Conservation (phyloP, 2,329 filamentous ascomycete species). For the Fonsecaea pedrosoi region DNA sequence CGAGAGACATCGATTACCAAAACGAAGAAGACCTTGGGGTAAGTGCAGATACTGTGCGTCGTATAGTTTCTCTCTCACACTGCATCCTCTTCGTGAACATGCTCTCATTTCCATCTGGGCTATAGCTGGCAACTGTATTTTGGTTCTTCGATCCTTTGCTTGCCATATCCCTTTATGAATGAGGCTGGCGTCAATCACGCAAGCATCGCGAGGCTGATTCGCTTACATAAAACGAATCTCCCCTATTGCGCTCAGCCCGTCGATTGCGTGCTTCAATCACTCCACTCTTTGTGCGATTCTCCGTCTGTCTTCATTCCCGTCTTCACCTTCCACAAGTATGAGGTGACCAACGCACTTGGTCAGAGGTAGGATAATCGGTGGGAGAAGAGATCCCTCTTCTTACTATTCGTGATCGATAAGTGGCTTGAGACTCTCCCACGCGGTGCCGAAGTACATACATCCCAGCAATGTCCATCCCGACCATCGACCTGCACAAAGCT, state of each 20-base stretch:
- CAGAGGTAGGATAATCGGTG: not conserved
- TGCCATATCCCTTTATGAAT: not conserved
- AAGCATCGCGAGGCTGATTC: not conserved
- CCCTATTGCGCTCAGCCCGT: not conserved
- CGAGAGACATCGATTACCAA: not conserved
- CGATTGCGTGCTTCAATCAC: constrained; percentile 2
- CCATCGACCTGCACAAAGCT: constrained; percentile 44
- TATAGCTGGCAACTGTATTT: not conserved
- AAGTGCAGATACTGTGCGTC: not conserved
- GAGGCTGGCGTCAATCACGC: not conserved
- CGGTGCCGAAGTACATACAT: no score
- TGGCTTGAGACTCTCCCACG: no score
- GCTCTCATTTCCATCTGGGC: not conserved
- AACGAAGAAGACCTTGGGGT: not conserved
- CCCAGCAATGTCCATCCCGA: constrained; percentile 42
- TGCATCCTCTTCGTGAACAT: not conserved
- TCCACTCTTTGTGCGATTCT: not conserved
- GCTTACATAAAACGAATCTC: not conserved
- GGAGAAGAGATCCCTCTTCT: not conserved
- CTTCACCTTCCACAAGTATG: no score
- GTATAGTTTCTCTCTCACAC: not conserved
- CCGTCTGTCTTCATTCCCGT: not conserved
- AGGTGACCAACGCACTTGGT: not conserved
- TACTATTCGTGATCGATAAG: not conserved
- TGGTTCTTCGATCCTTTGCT: not conserved